Evolutionary conservation across 208 protist genomes (phyloP).

Genomic region (Acanthamoeba lenticulata): DNA sequence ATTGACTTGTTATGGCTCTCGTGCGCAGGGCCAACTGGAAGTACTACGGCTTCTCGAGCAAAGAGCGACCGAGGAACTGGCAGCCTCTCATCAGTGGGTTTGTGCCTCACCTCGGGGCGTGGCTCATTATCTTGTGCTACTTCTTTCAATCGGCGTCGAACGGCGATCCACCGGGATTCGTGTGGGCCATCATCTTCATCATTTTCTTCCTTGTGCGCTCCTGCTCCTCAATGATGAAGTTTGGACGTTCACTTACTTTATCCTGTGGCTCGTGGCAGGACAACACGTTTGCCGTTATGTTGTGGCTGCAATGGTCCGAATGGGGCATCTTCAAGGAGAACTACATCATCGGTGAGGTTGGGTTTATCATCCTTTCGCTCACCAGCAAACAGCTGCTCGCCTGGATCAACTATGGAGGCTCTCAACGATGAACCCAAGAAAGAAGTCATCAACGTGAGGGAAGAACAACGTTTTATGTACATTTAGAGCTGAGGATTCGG

Average conservation of each 20-base stretch:
- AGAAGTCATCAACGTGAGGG: no score
- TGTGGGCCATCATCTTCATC: not conserved
- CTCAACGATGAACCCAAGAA: not conserved
- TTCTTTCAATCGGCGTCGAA: not conserved
- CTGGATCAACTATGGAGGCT: not conserved
- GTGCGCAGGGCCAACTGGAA: not conserved
- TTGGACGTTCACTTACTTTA: no score
- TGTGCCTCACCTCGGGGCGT: not conserved
- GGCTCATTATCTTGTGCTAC: not conserved
- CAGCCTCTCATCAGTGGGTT: not conserved
- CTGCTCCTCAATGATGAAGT: not conserved
- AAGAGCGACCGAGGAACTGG: not conserved
- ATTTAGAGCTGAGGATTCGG: no score
- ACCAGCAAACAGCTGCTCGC: not conserved
- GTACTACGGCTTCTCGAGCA: not conserved
- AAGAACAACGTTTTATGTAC: no score
- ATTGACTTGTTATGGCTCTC: no score
- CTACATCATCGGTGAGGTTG: not conserved
- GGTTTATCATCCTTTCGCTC: not conserved
- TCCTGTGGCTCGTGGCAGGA: not conserved
- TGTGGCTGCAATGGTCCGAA: not conserved
- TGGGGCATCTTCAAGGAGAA: not conserved
- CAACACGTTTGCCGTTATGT: not conserved
- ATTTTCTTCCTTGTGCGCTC: not conserved
- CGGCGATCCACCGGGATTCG: not conserved